Base-by-base conservation (phyloP, 2,329 filamentous ascomycete species). In the Botryotinia calthae region DNA sequence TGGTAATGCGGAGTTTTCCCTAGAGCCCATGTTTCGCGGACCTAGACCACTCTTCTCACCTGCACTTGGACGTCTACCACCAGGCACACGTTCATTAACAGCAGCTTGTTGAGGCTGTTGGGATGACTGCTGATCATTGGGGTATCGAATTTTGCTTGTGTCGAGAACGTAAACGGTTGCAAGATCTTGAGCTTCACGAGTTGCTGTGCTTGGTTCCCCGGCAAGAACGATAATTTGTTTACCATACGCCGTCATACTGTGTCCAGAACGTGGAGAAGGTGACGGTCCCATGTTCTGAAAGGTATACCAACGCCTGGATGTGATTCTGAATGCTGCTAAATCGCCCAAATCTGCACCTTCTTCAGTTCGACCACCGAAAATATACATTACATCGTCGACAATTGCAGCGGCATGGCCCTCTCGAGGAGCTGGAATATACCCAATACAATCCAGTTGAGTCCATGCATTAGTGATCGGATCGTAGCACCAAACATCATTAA, bases 201-300 rank as follows among this genome's bases (percentile, higher is more conserved):
- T 89, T 42, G 93, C 92, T 25, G 94, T 95, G 81, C 95, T 98
- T 22, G 96, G 96, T 82, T 99, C 97, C 76, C 96, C 96, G 54
- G 93, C 97, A 46, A 98, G 86, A 58, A 98, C 93, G 65, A 98
- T 91, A 75, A 99, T 91, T 74, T 95, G 93, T 82, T 97, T 98
- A 44, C 93, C 94, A 75, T 95, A 93, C 2, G 94, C 91, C 2
- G 96, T 98, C 96, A 99, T 98, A 82, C 94, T 98, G 82, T 99
- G 96, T 1, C 96, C 96, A 25, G 95, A 98, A 74, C 96, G 88
- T 46, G 96, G 91, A 4, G 95, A 98, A 0, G 96, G 96, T 1
- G 95, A 97, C 4, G 95, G 95, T 0, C 96, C 96, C 96, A 99
- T 99, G 80, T 99, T 99, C 80, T 99, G 96, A 83, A 99, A 99